These are phyloP conservation scores for Hypomyces perniciosus DNA, from an alignment of 2,329 filamentous ascomycete genomes.

Conservation along the genomic window DNA sequence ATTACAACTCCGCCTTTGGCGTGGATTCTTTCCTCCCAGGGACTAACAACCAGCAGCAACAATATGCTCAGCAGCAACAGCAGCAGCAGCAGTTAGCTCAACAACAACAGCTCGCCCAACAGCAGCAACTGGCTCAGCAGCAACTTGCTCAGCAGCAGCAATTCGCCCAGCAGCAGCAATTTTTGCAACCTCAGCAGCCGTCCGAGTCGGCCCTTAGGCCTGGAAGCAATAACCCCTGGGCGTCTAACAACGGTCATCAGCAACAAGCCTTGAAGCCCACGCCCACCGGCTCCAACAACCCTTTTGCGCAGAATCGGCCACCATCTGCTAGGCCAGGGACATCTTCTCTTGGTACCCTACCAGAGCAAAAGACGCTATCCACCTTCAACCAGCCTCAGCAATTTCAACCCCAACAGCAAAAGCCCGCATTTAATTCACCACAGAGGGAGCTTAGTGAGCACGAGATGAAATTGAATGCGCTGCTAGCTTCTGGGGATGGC, in stretches of 20 bases:
- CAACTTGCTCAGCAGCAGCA: conserved; percentile 27
- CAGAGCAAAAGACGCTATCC: conserved; percentile 75
- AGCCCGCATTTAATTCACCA: conserved; percentile 29
- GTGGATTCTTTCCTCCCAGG: background rate
- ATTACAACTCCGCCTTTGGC: conserved; percentile 61
- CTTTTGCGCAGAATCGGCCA: conserved; percentile 72
- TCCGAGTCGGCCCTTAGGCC: conserved; percentile 62
- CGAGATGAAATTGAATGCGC: conserved; percentile 73
- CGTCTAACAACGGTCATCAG: conserved; percentile 52
- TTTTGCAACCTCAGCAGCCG: conserved; percentile 30
- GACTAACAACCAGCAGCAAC: conserved; percentile 1
- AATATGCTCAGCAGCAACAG: conserved; percentile 35
- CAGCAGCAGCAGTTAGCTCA: conserved; percentile 26
- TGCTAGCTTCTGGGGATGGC: conserved; percentile 82
- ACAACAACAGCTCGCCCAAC: conserved; percentile 30
- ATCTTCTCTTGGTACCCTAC: conserved; percentile 67
- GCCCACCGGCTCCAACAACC: conserved; percentile 95
- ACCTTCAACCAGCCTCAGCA: conserved; percentile 50
- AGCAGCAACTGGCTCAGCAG: conserved; percentile 33
- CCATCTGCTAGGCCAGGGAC: conserved; percentile 50
- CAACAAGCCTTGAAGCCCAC: conserved; percentile 65
- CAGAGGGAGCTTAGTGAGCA: conserved; percentile 56
- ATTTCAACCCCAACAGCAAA: conserved; percentile 33
- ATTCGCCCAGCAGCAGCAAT: conserved; percentile 34
- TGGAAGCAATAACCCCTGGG: conserved; percentile 94